These are phyloP conservation scores for Aquilaria agallochum DNA, from an alignment of 441 rosid genomes.

Conservation along the genomic window DNA sequence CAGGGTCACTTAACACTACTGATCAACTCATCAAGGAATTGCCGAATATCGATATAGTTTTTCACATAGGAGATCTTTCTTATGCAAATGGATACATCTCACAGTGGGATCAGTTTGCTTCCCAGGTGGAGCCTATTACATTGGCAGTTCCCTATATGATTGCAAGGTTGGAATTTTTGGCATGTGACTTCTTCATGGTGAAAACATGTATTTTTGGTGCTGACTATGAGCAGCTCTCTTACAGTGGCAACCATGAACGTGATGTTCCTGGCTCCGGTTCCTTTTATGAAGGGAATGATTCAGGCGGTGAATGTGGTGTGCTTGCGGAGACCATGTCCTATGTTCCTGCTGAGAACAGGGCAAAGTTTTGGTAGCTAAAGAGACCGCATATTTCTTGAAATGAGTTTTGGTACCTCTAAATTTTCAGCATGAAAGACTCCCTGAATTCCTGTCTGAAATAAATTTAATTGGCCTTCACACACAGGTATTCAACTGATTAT, in stretches of 20 bases:
- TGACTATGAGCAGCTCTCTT: not conserved
- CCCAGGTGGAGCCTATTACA: slow-evolving; percentile 40
- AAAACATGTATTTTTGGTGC: not conserved
- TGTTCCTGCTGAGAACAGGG: slow-evolving; percentile 81
- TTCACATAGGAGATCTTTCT: slow-evolving; percentile 34
- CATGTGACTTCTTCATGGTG: not conserved
- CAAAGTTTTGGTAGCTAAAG: slow-evolving; percentile 66
- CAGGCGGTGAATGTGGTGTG: slow-evolving; percentile 93
- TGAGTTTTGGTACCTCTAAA: too few relatives aligned
- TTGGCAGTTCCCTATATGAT: slow-evolving; percentile 32
- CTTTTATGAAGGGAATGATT: slow-evolving; percentile 30
- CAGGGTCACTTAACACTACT: slow-evolving; percentile 35
- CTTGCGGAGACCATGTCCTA: slow-evolving; percentile 81
- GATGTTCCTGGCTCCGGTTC: slow-evolving; percentile 32
- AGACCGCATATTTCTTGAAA: too few relatives aligned
- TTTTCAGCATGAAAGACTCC: too few relatives aligned
- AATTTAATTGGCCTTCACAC: slow-evolving; percentile 14
- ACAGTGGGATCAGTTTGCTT: slow-evolving; percentile 40
- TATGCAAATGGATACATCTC: slow-evolving; percentile 39
- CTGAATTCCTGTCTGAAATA: too few relatives aligned
- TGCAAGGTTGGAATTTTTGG: slow-evolving; percentile 25
- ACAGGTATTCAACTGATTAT: slow-evolving; percentile 73
- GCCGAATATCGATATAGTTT: slow-evolving; percentile 28
- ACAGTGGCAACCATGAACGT: slow-evolving; percentile 41
- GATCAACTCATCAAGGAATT: slow-evolving; percentile 33